Percentiles rank a stretch among this genome's conserved stretches.
Evolutionary conservation across 768 basidiomycete species (phyloP).

Genomic region (Galerina sulciceps): DNA sequence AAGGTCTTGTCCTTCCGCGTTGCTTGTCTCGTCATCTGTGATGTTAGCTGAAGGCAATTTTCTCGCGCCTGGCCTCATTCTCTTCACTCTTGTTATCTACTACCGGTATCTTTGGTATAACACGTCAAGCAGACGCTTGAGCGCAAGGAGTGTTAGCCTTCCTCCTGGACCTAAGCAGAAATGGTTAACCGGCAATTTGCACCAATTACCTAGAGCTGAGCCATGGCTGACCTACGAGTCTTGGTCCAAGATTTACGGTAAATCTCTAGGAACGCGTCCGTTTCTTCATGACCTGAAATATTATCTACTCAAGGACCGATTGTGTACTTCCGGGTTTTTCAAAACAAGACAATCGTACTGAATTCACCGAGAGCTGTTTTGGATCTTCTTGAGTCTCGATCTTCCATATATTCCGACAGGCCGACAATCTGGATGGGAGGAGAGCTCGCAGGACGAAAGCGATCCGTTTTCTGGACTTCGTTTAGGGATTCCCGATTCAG

Average conservation of each 20-base stretch:
- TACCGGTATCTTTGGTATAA: slow-evolving; percentile 2
- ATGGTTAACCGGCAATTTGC: slow-evolving; percentile 28
- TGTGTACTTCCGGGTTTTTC: slow-evolving; percentile 40
- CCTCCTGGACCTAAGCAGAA: slow-evolving; percentile 30
- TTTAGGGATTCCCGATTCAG: slow-evolving; percentile 35
- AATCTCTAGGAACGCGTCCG: not conserved
- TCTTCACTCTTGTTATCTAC: slow-evolving; percentile 3
- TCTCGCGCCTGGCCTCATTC: not conserved
- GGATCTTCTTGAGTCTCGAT: slow-evolving; percentile 52
- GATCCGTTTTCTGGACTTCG: slow-evolving; percentile 34
- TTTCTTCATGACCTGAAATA: not conserved
- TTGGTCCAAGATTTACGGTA: slow-evolving; percentile 25
- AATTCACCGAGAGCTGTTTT: slow-evolving; percentile 45
- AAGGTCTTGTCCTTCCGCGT: too few relatives aligned
- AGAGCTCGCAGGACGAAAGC: slow-evolving; percentile 33
- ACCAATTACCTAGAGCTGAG: slow-evolving; percentile 23
- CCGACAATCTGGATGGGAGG: slow-evolving; percentile 37
- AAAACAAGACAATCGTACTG: slow-evolving; percentile 45
- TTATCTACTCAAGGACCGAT: slow-evolving; percentile 36
- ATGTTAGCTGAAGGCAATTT: too few relatives aligned
- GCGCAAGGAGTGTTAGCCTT: slow-evolving; percentile 14
- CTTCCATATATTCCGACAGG: slow-evolving; percentile 53
- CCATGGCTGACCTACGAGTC: slow-evolving; percentile 21
- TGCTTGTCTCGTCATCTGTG: too few relatives aligned
- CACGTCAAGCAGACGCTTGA: not conserved